A percentile compares a stretch with the other conserved stretches of the same genome.
Conservation (phyloP, 2,329 filamentous ascomycete genomes). For the Myriangium duriaei region DNA sequence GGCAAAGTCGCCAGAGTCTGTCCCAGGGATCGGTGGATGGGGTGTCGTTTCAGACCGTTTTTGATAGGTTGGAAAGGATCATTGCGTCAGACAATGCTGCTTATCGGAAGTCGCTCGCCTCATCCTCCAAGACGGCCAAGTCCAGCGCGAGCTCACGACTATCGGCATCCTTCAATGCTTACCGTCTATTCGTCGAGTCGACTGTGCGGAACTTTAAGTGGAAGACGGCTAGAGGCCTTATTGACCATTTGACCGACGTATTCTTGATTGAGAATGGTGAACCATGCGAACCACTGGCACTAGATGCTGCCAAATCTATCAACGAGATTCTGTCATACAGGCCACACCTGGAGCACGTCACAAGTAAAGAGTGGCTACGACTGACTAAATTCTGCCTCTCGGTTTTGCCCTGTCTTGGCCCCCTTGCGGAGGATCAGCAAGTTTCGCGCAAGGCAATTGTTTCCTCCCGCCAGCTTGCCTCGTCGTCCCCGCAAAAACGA, state of each 20-base stretch:
- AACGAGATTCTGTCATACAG: conserved; percentile 56
- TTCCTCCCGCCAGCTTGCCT: neutral
- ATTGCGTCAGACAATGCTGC: conserved; percentile 50
- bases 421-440: neutral
- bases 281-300: conserved; percentile 55
- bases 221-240: conserved; percentile 65
- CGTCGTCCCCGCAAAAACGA: neutral
- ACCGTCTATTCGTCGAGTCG: conserved; percentile 60
- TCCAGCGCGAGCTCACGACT: conserved; percentile 42
- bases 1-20: conserved; percentile 36
- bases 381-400: conserved; percentile 54
- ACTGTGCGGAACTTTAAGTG: conserved; percentile 55
- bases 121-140: conserved; percentile 32
- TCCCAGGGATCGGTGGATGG: neutral
- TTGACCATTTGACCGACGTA: conserved; percentile 71
- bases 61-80: neutral
- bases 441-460: neutral
- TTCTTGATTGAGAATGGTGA: conserved; percentile 50
- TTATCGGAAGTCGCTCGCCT: conserved; percentile 35
- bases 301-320: conserved; percentile 69
- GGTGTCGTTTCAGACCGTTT: neutral
- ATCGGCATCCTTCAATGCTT: conserved; percentile 53
- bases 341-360: conserved; percentile 69
- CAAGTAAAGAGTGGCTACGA: conserved; percentile 52
- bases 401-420: conserved; percentile 21